Base-by-base conservation (phyloP, 2,329 filamentous ascomycete genomes). In the Arthrocladium fulminans region DNA sequence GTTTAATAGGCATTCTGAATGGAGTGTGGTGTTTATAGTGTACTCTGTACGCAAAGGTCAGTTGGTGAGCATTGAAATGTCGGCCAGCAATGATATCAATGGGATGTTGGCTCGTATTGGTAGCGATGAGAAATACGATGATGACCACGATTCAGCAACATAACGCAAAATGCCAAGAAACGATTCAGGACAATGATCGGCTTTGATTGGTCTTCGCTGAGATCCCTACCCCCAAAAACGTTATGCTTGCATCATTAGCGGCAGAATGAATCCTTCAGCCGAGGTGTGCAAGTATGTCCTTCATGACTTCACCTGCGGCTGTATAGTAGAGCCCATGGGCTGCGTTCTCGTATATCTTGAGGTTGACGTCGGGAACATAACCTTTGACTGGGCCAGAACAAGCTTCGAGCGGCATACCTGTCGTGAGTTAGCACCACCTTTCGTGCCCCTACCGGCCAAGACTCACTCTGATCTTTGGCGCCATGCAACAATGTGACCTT, bases 341-440 rank as follows among this genome's bases (percentile, higher is more conserved):
- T 9, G 53, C 59, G 30, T 58, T 55, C 22, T 61, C 51, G 47
- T 62, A 62, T 8, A 61, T 54, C 50, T 61, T 60, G 40, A 61
- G 56, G 9, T n/a, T 20, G 9, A 17, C n/a, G 9, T 24, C 41
- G 13, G 41, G 42, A 8, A 45, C 25, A n/a, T 22, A 9, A 35
- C 7, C 10, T 41, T 54, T 29, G 19, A 64, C 52, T 34, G 60
- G 32, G 22, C 55, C 48, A 7, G 56, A 48, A 24, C 50, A 59
- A 8, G 54, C 54, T 38, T 60, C 56, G 38, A 54, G 54, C 3
- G 61, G 56, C 40, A 56, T 57, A 25, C 60, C 60, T 51, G 39
- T 20, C n/a, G 4, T 3, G 7, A 27, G 25, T 46, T 30, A 46
- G 44, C 44, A 15, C n/a, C n/a, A 25, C 7, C n/a, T n/a, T 46